phyloP scores from a whole-genome alignment of 768 basidiomycete genomes.

The Suillus weaverae region DNA sequence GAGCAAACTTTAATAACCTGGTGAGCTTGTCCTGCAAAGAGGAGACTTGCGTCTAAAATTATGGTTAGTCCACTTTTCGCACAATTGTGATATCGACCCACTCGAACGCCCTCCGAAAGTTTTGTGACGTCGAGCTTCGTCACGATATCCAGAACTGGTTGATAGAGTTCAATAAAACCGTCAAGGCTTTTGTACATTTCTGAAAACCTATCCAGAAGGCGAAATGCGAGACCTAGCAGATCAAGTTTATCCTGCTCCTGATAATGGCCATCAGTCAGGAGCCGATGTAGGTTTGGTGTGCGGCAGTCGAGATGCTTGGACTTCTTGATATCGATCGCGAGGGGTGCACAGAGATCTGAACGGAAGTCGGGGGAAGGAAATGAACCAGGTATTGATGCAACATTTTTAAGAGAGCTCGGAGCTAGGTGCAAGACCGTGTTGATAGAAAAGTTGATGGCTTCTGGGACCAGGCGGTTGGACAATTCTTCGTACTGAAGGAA shows the following conservation, averaged over 20 bases:
- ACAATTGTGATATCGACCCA: conserved; percentile 29
- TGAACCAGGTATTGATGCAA: conserved; percentile 56
- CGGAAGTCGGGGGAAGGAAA: conserved; percentile 75
- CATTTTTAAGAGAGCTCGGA: conserved; percentile 54
- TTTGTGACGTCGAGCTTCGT: conserved; percentile 45
- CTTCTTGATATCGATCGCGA: conserved; percentile 41
- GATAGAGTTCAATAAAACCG: conserved; percentile 84
- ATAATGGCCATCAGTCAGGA: conserved; percentile 35
- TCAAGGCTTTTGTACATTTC: conserved; percentile 76
- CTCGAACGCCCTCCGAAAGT: conserved; percentile 57
- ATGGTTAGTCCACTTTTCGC: conserved; percentile 10
- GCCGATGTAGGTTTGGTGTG: conserved; percentile 47
- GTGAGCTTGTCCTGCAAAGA: conserved; percentile 49
- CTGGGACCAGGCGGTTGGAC: conserved; percentile 87
- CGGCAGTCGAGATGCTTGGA: conserved; percentile 39
- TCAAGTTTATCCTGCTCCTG: conserved; percentile 72
- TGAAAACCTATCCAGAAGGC: conserved; percentile 66
- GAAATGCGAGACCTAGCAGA: conserved; percentile 60
- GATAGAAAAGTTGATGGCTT: conserved; percentile 80
- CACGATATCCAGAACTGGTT: conserved; percentile 65
- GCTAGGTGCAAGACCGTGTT: conserved; percentile 72
- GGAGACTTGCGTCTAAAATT: conserved; percentile 41
- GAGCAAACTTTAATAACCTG: conserved; percentile 72
- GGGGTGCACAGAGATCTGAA: conserved; percentile 42
- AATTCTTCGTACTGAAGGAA: conserved; percentile 81